These are phyloP conservation scores for Magnolia sinica DNA, from an alignment of 164 flowering plant species.

Conservation along the genomic window DNA sequence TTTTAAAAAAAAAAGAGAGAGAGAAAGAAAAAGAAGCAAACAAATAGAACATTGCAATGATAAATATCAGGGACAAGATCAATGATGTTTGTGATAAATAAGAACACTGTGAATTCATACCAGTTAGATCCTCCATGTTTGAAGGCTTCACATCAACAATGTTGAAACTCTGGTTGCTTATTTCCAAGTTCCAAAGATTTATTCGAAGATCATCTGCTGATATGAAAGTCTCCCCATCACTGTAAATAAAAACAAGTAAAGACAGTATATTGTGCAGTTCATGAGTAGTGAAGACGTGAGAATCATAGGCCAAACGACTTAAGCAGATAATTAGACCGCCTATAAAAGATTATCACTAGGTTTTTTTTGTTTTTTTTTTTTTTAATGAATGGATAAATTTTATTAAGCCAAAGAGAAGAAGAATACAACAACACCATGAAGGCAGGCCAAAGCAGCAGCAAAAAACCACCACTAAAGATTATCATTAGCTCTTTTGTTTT, in stretches of 20 bases:
- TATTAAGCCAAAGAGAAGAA: too few relatives aligned
- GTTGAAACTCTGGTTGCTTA: slow-evolving; percentile 96
- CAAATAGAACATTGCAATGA: not conserved
- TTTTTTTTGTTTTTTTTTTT: too few relatives aligned
- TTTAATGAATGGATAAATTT: too few relatives aligned
- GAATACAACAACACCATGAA: too few relatives aligned
- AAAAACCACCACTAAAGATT: not conserved
- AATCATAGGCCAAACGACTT: not conserved
- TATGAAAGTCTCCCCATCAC: slow-evolving; percentile 98
- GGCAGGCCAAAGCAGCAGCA: too few relatives aligned
- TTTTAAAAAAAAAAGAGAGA: too few relatives aligned
- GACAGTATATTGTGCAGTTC: not conserved
- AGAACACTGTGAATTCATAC: slow-evolving; percentile 28
- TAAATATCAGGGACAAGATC: not conserved
- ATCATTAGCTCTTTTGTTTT: not conserved
- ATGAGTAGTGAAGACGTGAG: too few relatives aligned
- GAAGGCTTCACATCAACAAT: slow-evolving; percentile 98
- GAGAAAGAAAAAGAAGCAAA: too few relatives aligned
- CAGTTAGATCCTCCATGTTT: slow-evolving; percentile 99
- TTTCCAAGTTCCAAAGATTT: slow-evolving; percentile 98
- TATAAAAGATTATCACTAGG: not conserved
- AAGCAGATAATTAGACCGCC: not conserved
- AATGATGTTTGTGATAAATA: not conserved
- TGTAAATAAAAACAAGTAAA: slow-evolving; percentile 18
- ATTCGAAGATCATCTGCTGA: slow-evolving; percentile 98